Conservation (phyloP, 73 alveolate species). For the Uronychia binucleata region DNA sequence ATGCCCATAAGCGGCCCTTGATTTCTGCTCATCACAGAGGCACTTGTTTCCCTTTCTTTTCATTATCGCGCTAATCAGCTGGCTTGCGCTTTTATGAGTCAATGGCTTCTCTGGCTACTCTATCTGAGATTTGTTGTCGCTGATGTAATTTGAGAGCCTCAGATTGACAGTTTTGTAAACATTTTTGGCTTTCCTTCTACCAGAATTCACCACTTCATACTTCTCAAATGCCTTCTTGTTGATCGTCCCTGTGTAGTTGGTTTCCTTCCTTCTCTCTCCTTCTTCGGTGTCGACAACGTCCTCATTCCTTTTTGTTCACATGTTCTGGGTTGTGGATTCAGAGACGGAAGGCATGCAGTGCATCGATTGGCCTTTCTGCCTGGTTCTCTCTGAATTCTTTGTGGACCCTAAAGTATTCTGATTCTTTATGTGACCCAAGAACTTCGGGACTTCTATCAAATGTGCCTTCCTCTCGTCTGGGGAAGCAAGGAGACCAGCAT, state of each 20-base stretch:
- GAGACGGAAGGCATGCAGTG: too few species aligned
- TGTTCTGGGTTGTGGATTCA: too few species aligned
- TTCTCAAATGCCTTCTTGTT: too few species aligned
- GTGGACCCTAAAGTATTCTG: neutral
- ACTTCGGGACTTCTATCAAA: neutral
- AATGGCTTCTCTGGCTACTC: neutral
- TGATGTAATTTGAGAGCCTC: slow-evolving; percentile 14
- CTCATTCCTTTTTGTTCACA: too few species aligned
- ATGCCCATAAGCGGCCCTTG: neutral
- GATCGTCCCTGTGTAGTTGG: too few species aligned
- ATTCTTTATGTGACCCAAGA: neutral
- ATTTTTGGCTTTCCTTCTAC: neutral
- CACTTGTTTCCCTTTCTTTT: slow-evolving; percentile 31
- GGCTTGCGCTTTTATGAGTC: neutral
- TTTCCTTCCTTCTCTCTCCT: too few species aligned
- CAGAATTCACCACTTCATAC: too few species aligned
- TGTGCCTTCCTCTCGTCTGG: neutral
- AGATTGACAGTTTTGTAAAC: slow-evolving; percentile 31
- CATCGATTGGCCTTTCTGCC: too few species aligned
- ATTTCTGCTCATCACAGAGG: slow-evolving; percentile 3
- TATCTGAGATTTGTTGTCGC: slow-evolving; percentile 20
- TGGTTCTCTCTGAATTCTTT: too few species aligned
- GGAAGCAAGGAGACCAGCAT: neutral
- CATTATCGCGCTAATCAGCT: neutral
- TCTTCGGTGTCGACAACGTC: too few species aligned